These are phyloP conservation scores for Ogataea kodamae DNA, from an alignment of 805 yeast genomes.

Conservation along the genomic window DNA sequence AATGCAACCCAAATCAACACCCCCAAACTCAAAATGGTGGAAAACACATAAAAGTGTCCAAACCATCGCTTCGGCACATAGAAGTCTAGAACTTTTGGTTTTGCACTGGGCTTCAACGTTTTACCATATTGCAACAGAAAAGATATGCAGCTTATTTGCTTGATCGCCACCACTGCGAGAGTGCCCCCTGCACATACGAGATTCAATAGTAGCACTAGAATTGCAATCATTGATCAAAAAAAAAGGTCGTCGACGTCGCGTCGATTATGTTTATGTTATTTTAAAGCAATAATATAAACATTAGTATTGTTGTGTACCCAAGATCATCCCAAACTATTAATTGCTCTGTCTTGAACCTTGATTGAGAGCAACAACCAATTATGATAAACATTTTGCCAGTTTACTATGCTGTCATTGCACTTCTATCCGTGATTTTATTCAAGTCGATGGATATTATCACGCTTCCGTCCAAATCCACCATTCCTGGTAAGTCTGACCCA, in stretches of 20 bases:
- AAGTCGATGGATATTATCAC: constrained; percentile 12
- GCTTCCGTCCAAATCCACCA: constrained; percentile 9
- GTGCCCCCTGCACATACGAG: constrained; percentile 11
- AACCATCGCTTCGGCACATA: constrained; percentile 66
- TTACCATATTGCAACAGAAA: constrained; percentile 45
- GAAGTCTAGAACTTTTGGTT: constrained; percentile 1
- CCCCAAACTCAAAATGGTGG: constrained; percentile 25
- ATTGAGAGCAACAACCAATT: too few relatives aligned
- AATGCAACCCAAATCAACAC: constrained; percentile 1
- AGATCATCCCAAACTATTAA: not conserved
- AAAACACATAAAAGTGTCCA: constrained; percentile 54
- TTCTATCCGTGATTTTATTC: constrained; percentile 17
- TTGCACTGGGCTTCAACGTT: constrained; percentile 25
- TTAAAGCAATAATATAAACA: constrained; percentile 9
- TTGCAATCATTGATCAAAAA: not conserved
- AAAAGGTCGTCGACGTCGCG: constrained; percentile 5
- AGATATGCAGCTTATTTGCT: constrained; percentile 28
- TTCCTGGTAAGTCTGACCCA: constrained; percentile 6
- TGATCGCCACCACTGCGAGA: constrained; percentile 33
- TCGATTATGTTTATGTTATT: constrained; percentile 3
- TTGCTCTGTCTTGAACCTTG: too few relatives aligned
- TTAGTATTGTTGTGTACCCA: not conserved
- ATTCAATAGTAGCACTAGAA: constrained; percentile 2
- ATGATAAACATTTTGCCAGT: constrained; percentile 14
- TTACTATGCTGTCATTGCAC: constrained; percentile 18